These are phyloP conservation scores for Salvia rosmarinus DNA, from an alignment of 257 asterid genomes.

Conservation along the genomic window DNA sequence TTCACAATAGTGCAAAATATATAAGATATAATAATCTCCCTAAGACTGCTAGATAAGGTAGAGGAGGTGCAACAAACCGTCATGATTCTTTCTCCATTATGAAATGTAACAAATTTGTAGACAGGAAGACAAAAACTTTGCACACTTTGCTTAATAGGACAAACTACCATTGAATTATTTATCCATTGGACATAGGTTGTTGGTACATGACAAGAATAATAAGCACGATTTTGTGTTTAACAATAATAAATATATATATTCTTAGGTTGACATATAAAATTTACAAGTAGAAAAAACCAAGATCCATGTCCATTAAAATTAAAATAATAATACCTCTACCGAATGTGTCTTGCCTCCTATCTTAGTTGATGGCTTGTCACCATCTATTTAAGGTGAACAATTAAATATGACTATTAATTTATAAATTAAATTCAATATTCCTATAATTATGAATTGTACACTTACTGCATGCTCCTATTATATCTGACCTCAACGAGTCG, in stretches of 20 bases:
- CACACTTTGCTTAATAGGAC: conserved; percentile 4
- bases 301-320: not conserved
- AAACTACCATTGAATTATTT: not conserved
- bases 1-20: not conserved
- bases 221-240: conserved; percentile 8
- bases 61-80: conserved; percentile 25
- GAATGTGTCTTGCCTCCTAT: not conserved
- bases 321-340: conserved; percentile 20
- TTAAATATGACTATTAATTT: not conserved
- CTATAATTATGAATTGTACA: not conserved
- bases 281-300: conserved; percentile 12
- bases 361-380: not conserved
- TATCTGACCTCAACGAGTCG: too few species aligned
- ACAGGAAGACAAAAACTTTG: conserved; percentile 40
- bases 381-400: not conserved
- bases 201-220: conserved; percentile 32
- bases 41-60: conserved; percentile 27
- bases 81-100: conserved; percentile 35
- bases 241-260: not conserved
- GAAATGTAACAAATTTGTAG: conserved; percentile 30
- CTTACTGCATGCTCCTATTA: too few species aligned
- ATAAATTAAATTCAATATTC: not conserved
- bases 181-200: conserved; percentile 27
- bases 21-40: not conserved
- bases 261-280: not conserved